phyloP scores from a whole-genome alignment of 2,329 filamentous ascomycete genomes.

The Leptographium wingfieldii region DNA sequence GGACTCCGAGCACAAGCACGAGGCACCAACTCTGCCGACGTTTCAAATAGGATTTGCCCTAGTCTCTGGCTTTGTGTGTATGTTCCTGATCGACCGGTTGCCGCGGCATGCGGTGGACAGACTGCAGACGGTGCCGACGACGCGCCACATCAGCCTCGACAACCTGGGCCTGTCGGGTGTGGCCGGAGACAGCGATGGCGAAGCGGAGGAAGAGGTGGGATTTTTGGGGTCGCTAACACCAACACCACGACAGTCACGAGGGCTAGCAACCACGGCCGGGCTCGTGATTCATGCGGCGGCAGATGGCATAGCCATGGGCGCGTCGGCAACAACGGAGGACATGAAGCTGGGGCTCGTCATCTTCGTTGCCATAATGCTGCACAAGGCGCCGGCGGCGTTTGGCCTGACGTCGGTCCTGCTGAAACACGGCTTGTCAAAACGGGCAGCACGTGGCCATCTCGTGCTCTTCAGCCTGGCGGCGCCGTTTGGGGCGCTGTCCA shows the following conservation, averaged over 20 bases:
- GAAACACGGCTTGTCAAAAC: constrained; percentile 82
- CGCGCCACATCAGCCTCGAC: constrained; percentile 79
- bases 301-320: constrained; percentile 90
- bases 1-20: constrained; percentile 19
- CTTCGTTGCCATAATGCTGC: constrained; percentile 92
- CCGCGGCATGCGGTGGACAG: constrained; percentile 59
- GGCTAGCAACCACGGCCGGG: constrained; percentile 76
- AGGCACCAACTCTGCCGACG: constrained; percentile 36
- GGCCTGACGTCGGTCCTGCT: constrained; percentile 81
- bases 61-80: constrained; percentile 80
- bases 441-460: constrained; percentile 71
- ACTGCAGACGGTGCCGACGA: constrained; percentile 51
- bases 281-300: constrained; percentile 93
- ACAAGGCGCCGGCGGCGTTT: constrained; percentile 93
- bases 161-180: constrained; percentile 42
- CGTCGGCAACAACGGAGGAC: constrained; percentile 64
- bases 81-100: constrained; percentile 89
- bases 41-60: constrained; percentile 80
- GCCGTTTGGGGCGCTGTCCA: constrained; percentile 70
- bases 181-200: constrained; percentile 4
- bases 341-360: constrained; percentile 77
- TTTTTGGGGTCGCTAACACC: constrained; percentile 47
- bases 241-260: constrained; percentile 45
- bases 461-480: constrained; percentile 87
- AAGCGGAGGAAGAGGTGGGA: constrained; percentile 42